Percentiles rank a stretch among this genome's conserved stretches.
Conservation (phyloP, 2,329 filamentous ascomycete species). For the Fusarium haematococcum region DNA sequence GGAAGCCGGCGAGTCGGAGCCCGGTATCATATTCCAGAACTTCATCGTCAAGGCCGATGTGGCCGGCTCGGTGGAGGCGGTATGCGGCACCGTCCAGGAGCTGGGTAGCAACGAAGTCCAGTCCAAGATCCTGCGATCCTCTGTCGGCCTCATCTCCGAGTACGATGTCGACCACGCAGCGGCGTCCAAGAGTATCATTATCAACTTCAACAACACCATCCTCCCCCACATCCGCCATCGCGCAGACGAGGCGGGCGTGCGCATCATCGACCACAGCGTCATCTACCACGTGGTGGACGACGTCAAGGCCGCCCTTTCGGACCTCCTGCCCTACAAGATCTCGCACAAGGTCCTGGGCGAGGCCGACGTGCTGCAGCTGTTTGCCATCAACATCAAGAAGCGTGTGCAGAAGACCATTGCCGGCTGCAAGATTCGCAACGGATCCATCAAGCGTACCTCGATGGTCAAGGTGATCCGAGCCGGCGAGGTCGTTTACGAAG, state of each 20-base stretch:
- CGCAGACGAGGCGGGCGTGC: slow-evolving; percentile 78
- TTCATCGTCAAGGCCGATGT: slow-evolving; percentile 96
- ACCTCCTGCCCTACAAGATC: slow-evolving; percentile 75
- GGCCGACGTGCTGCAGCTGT: slow-evolving; percentile 85
- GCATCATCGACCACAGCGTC: slow-evolving; percentile 85
- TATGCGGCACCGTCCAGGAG: slow-evolving; percentile 79
- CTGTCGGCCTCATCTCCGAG: slow-evolving; percentile 82
- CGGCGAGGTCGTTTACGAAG: slow-evolving; percentile 81
- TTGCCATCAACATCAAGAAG: slow-evolving; percentile 84
- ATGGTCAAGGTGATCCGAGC: slow-evolving; percentile 79
- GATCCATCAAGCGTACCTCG: slow-evolving; percentile 71
- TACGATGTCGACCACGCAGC: slow-evolving; percentile 91
- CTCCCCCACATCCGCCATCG: slow-evolving; percentile 75
- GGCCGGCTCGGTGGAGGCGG: slow-evolving; percentile 91
- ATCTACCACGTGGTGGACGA: slow-evolving; percentile 86
- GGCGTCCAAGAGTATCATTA: slow-evolving; percentile 78
- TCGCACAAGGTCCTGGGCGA: slow-evolving; percentile 83
- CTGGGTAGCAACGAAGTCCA: slow-evolving; percentile 88
- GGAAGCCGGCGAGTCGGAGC: slow-evolving; percentile 52
- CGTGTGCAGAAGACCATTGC: slow-evolving; percentile 80
- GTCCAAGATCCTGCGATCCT: slow-evolving; percentile 80
- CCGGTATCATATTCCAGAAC: slow-evolving; percentile 69
- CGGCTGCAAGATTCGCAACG: slow-evolving; percentile 89
- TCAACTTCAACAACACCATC: slow-evolving; percentile 86
- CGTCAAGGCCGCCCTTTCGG: slow-evolving; percentile 74